These are phyloP conservation scores for Talaromyces nanjingensis DNA, from an alignment of 495 filamentous ascomycete species.

Conservation along the genomic window DNA sequence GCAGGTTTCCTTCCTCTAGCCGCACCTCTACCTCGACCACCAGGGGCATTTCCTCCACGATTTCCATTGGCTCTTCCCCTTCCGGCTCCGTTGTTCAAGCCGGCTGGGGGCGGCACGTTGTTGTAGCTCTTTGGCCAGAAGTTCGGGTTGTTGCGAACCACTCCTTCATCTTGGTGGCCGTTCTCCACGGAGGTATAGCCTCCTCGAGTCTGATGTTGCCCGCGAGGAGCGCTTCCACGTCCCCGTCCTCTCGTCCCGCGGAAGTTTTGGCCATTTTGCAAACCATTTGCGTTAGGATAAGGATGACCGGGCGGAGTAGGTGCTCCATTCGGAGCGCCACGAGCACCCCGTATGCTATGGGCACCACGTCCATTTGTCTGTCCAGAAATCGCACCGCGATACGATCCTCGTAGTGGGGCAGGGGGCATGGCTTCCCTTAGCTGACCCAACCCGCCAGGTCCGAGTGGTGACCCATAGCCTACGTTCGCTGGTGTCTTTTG, in stretches of 20 bases:
- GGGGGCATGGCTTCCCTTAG: conserved; percentile 62
- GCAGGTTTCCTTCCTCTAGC: not conserved
- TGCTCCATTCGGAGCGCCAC: conserved; percentile 33
- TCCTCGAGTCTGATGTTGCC: conserved; percentile 25
- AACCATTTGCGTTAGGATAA: conserved; percentile 20
- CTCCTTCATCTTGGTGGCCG: conserved; percentile 39
- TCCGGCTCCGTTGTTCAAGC: conserved; percentile 51
- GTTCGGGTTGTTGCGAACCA: conserved; percentile 44
- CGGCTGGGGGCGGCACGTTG: conserved; percentile 73
- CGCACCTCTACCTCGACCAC: not conserved
- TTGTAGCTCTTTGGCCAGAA: conserved; percentile 58
- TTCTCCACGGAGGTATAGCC: conserved; percentile 50
- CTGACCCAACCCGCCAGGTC: conserved; percentile 55
- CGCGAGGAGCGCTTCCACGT: conserved; percentile 29
- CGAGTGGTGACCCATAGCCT: conserved; percentile 52
- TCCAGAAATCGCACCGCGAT: conserved; percentile 58
- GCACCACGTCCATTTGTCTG: conserved; percentile 26
- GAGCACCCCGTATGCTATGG: conserved; percentile 26
- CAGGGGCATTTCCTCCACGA: not conserved
- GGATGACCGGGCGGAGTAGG: conserved; percentile 30
- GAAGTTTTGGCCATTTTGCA: conserved; percentile 13
- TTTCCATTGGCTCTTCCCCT: conserved; percentile 32
- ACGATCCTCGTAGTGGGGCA: conserved; percentile 61
- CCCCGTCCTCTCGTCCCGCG: conserved; percentile 23
- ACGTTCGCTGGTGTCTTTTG: conserved; percentile 48